Evolutionary conservation across 768 basidiomycete species (phyloP).

Genomic region (Phanerochaete sordida): DNA sequence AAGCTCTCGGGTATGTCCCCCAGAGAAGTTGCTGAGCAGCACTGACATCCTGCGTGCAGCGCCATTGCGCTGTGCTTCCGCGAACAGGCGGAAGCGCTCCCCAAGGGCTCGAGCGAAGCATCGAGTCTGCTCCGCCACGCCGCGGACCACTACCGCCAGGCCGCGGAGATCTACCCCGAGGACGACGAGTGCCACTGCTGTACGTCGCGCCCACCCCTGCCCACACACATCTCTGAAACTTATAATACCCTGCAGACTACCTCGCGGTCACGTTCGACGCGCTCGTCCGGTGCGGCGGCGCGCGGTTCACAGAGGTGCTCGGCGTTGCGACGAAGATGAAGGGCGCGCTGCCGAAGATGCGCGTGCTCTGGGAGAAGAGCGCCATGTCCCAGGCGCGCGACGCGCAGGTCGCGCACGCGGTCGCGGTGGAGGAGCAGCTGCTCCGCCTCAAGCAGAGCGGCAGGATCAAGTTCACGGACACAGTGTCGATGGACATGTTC

Average conservation of each 20-base stretch:
- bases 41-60: not conserved
- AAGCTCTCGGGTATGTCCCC: not conserved
- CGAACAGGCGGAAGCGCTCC: not conserved
- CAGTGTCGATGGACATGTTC: not conserved
- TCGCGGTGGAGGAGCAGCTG: not conserved
- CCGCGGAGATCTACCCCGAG: not conserved
- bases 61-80: not conserved
- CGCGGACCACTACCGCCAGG: not conserved
- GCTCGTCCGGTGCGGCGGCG: not conserved
- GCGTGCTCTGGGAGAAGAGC: not conserved
- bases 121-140: not conserved
- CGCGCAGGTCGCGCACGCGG: not conserved
- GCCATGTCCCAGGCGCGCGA: not conserved
- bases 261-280: not conserved
- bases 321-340: not conserved
- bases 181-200: constrained; percentile 12
- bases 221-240: not conserved
- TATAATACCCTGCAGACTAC: not conserved
- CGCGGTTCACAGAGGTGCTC: not conserved
- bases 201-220: not conserved
- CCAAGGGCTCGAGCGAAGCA: not conserved
- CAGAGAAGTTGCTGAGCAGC: too few relatives aligned
- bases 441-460: not conserved
- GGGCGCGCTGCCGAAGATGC: not conserved
- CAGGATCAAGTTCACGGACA: not conserved